These are phyloP conservation scores for Brettanomyces bruxellensis DNA, from an alignment of 805 yeast genomes.

Conservation along the genomic window DNA sequence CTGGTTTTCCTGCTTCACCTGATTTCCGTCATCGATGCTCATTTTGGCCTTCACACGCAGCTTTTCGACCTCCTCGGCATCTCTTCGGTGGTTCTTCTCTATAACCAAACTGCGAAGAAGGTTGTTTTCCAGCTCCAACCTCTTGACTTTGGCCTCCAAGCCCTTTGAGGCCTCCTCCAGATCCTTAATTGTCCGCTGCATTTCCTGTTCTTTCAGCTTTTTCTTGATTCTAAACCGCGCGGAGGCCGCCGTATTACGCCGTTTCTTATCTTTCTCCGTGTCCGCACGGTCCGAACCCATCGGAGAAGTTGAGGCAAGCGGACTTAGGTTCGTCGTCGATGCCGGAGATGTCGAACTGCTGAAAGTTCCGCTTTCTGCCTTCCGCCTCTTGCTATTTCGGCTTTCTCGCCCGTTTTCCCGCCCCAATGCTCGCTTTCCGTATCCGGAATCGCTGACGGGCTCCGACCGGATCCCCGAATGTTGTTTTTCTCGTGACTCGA, in stretches of 20 bases:
- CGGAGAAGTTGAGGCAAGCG: not conserved
- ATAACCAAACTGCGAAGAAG: slow-evolving; percentile 75
- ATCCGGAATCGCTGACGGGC: not conserved
- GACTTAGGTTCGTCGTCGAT: not conserved
- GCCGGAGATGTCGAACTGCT: not conserved
- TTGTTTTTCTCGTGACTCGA: not conserved
- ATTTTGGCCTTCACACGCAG: slow-evolving; percentile 38
- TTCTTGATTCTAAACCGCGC: slow-evolving; percentile 90
- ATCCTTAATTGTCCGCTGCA: slow-evolving; percentile 70
- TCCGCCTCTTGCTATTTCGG: not conserved
- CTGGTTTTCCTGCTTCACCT: slow-evolving; percentile 1
- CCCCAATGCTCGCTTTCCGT: not conserved
- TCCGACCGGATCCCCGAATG: not conserved
- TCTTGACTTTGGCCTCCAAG: slow-evolving; percentile 67
- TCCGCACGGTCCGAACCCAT: slow-evolving; percentile 1
- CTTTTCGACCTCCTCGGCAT: slow-evolving; percentile 42
- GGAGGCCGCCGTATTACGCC: slow-evolving; percentile 87
- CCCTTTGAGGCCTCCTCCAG: slow-evolving; percentile 56
- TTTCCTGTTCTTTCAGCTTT: slow-evolving; percentile 85
- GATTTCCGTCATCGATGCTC: slow-evolving; percentile 13
- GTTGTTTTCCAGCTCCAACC: slow-evolving; percentile 88
- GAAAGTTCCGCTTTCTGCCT: not conserved
- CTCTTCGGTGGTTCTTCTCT: slow-evolving; percentile 59
- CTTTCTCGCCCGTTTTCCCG: not conserved
- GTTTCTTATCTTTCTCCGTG: slow-evolving; percentile 59